Base-by-base conservation (phyloP, 352 stramenopile species). In the Phytophthora hibernalis region DNA sequence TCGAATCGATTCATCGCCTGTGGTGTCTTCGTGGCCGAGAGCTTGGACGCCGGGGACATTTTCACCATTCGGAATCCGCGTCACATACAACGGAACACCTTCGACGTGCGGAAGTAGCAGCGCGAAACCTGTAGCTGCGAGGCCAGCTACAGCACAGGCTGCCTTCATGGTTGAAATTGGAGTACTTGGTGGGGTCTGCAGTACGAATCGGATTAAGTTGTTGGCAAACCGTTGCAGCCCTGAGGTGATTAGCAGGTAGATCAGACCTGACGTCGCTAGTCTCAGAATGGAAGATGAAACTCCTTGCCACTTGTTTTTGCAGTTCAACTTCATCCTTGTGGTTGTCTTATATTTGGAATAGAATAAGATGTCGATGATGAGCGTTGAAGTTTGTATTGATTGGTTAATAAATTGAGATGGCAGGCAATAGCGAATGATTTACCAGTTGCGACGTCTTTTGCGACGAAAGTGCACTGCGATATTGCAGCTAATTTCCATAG, bases 11-110 rank as follows among this genome's bases (percentile, higher is more conserved):
- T 61, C 42, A 20, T 74, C 55, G 1, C 60, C 42, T 8, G 53
- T 68, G 1, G 33, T 54, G 45, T 72, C 65, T 68, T 72, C 51
- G 18, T 83, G 75, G 11, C 75, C 75, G 15, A 83, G 35, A 11
- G 75, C 75, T 10, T 43, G 47, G 15, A 79, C 45, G 43, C 61
- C 64, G 1, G 66, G 53, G 11, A 78, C 70, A 40, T 78, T 72
- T 26, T 62, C 53, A n/a, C 70, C 70, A 43, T 78, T 78, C 15
- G 70, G 70, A 12, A 78, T 48, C 11, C 51, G 38, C 1, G 70
- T 28, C 20, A 61, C 49, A 21, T 60, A 78, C 12, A 65, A 59
- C 9, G 61, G 61, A 20, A 73, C 45, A 15, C n/a, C 59, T 33
- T 69, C 26, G 5, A 57, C 53, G 10, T 3, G 5, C 15, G 44